These are phyloP conservation scores for Plasmopara viticola DNA, from an alignment of 352 stramenopile species.

Conservation along the genomic window DNA sequence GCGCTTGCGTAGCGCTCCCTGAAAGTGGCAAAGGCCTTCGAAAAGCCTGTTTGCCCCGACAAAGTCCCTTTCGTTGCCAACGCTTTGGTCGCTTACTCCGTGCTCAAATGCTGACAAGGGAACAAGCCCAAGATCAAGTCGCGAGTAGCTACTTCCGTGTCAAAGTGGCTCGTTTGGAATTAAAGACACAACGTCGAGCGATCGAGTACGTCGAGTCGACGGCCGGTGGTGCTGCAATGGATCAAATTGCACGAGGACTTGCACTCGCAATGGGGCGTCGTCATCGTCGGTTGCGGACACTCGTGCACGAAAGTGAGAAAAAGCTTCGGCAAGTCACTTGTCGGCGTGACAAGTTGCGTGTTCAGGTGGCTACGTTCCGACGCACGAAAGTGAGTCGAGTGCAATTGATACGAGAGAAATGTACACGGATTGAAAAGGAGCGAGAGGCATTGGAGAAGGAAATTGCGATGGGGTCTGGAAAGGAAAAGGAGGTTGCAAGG, in stretches of 20 bases:
- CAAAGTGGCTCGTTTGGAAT: conserved; percentile 42
- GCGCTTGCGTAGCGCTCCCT: conserved; percentile 31
- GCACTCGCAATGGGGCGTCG: conserved; percentile 24
- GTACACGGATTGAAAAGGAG: conserved; percentile 20
- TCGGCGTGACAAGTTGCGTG: conserved; percentile 27
- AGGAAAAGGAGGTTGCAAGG: conserved; percentile 4
- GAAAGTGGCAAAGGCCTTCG: conserved; percentile 24
- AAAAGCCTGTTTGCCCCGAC: conserved; percentile 40
- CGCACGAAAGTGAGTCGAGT: conserved; percentile 30
- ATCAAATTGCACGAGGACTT: conserved; percentile 26
- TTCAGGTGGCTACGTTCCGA: conserved; percentile 34
- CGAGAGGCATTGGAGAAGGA: conserved; percentile 14
- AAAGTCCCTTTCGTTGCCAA: conserved; percentile 39
- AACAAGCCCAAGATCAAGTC: conserved; percentile 62
- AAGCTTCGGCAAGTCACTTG: conserved; percentile 16
- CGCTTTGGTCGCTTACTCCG: conserved; percentile 40
- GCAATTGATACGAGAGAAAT: conserved; percentile 28
- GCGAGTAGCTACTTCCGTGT: conserved; percentile 42
- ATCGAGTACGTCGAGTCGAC: conserved; percentile 60
- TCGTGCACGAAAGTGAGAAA: conserved; percentile 31
- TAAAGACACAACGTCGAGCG: conserved; percentile 51
- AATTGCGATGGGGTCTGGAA: conserved; percentile 3
- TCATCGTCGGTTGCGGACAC: conserved; percentile 33
- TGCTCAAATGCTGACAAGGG: conserved; percentile 53
- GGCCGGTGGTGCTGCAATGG: conserved; percentile 41